Conservation (phyloP, 2,329 filamentous ascomycete genomes). For the Neonectria neomacrospora region DNA sequence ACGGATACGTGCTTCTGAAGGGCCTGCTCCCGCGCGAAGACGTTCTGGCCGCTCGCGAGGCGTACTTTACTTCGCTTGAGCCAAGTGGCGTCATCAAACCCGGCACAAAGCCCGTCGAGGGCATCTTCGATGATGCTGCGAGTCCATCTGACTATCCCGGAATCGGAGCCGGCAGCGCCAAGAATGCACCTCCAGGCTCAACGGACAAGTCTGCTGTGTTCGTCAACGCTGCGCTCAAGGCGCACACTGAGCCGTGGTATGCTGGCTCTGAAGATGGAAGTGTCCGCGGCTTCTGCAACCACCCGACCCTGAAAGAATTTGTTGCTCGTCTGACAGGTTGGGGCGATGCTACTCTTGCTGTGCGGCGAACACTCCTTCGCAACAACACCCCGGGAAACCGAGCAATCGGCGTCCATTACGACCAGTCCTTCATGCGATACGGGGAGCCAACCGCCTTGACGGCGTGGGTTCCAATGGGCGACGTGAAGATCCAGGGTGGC, state of each 20-base stretch:
- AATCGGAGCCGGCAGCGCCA: constrained; percentile 61
- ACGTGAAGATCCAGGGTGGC: constrained; percentile 64
- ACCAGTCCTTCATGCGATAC: constrained; percentile 67
- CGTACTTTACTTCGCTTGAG: constrained; percentile 64
- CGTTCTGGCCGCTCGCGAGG: constrained; percentile 61
- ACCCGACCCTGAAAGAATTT: constrained; percentile 61
- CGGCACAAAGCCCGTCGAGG: constrained; percentile 61
- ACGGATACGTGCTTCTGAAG: constrained; percentile 68
- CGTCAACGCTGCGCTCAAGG: constrained; percentile 58
- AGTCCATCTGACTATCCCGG: constrained; percentile 40
- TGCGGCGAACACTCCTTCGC: constrained; percentile 60
- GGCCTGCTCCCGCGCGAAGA: constrained; percentile 63
- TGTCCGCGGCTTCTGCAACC: constrained; percentile 57
- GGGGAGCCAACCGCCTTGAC: constrained; percentile 67
- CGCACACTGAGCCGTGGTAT: constrained; percentile 65
- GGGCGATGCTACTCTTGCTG: constrained; percentile 57
- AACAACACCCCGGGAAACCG: constrained; percentile 68
- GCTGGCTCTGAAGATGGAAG: constrained; percentile 26
- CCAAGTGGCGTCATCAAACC: constrained; percentile 67
- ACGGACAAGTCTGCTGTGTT: constrained; percentile 40
- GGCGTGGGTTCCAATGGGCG: constrained; percentile 68
- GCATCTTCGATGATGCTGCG: constrained; percentile 56
- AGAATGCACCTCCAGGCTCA: constrained; percentile 59
- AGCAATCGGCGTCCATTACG: constrained; percentile 70
- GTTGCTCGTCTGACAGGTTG: constrained; percentile 64